Percentiles rank a stretch among this genome's conserved stretches.
Conservation (phyloP, 2,329 filamentous ascomycete species). For the Paecilomyces dactylethromorphus region DNA sequence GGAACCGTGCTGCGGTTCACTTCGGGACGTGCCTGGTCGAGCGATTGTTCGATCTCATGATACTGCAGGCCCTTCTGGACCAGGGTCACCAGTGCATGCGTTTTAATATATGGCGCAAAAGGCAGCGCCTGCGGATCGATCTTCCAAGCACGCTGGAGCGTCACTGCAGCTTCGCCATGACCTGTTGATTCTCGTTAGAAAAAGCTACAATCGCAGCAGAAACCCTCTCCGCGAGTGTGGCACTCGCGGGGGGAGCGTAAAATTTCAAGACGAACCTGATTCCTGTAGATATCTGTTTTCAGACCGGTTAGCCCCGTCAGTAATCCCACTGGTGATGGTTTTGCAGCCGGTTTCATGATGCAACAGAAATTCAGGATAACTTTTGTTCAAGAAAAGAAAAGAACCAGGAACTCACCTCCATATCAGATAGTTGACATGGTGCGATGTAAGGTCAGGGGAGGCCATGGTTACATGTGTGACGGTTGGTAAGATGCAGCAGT, state of each 20-base stretch:
- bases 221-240: constrained; percentile 3
- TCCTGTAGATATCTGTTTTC: constrained; percentile 47
- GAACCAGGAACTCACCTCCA: constrained; percentile 49
- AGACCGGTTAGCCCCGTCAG: not conserved
- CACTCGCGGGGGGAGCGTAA: constrained; percentile 1
- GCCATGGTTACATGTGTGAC: constrained; percentile 40
- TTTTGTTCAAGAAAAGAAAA: not conserved
- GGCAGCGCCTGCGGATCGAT: constrained; percentile 55
- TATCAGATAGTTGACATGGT: constrained; percentile 65
- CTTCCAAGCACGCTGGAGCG: constrained; percentile 57
- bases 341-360: not conserved
- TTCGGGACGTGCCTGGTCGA: constrained; percentile 39
- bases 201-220: constrained; percentile 6
- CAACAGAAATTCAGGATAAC: constrained; percentile 6
- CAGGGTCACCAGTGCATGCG: constrained; percentile 54
- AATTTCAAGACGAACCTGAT: constrained; percentile 38
- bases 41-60: constrained; percentile 43
- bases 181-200: constrained; percentile 29
- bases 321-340: not conserved
- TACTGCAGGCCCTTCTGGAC: constrained; percentile 58
- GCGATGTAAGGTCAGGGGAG: constrained; percentile 37
- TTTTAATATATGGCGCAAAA: constrained; percentile 54
- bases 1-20: constrained; percentile 1
- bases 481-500: constrained; percentile 11
- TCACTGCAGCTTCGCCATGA: constrained; percentile 53